phyloP scores from a whole-genome alignment of 2,329 filamentous ascomycete species.

The Thielaviopsis populi region DNA sequence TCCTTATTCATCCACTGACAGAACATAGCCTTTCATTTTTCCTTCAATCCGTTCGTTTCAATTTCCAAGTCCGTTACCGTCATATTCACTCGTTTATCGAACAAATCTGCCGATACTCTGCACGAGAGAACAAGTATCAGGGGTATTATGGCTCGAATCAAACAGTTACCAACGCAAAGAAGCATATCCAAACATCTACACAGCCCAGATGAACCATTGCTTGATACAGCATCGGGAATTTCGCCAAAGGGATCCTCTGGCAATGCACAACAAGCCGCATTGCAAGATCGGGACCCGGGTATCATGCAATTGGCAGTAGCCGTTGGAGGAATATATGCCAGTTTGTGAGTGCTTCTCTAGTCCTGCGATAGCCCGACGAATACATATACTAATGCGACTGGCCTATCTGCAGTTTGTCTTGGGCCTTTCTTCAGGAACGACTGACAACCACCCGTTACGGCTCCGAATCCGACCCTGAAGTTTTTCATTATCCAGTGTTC shows the following conservation, averaged over 20 bases:
- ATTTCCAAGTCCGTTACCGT: too few species aligned
- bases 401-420: slow-evolving; percentile 55
- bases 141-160: slow-evolving; percentile 51
- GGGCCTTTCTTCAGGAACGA: slow-evolving; percentile 93
- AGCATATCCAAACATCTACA: slow-evolving; percentile 49
- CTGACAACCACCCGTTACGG: slow-evolving; percentile 88
- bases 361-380: neutral
- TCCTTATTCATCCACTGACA: neutral
- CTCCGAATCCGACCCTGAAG: slow-evolving; percentile 45
- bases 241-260: neutral
- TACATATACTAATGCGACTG: neutral
- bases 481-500: slow-evolving; percentile 88
- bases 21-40: too few species aligned
- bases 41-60: too few species aligned
- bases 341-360: slow-evolving; percentile 53
- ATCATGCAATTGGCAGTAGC: slow-evolving; percentile 66
- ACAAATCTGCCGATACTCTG: slow-evolving; percentile 3
- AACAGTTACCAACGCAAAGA: slow-evolving; percentile 52
- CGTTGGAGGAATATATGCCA: slow-evolving; percentile 90
- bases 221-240: neutral
- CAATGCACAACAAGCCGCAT: slow-evolving; percentile 19
- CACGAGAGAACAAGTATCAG: neutral
- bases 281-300: slow-evolving; percentile 37
- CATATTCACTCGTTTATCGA: slow-evolving; percentile 21
- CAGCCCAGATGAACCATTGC: slow-evolving; percentile 27